Evolutionary conservation across 2,329 filamentous ascomycete species (phyloP).

Genomic region (Aphanoascus verrucosus): DNA sequence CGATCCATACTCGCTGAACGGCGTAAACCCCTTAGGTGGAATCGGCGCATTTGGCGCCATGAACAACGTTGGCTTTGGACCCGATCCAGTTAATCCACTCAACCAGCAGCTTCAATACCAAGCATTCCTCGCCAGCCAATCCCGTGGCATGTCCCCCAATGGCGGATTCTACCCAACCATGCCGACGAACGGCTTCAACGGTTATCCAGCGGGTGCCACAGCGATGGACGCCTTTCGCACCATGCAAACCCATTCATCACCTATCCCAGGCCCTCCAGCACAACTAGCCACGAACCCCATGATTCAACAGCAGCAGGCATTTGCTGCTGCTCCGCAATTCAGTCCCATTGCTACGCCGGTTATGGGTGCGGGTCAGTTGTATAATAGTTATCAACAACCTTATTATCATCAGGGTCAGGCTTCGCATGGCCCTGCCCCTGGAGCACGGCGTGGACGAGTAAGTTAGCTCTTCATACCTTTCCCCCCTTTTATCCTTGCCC

Average conservation of each 20-base stretch:
- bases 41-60: slow-evolving; percentile 9
- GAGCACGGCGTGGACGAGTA: slow-evolving; percentile 46
- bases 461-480: no score
- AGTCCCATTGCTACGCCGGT: slow-evolving; percentile 28
- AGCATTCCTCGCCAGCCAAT: slow-evolving; percentile 41
- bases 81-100: slow-evolving; percentile 32
- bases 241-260: slow-evolving; percentile 31
- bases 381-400: slow-evolving; percentile 43
- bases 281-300: slow-evolving; percentile 35
- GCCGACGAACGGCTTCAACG: slow-evolving; percentile 31
- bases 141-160: slow-evolving; percentile 31
- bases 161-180: slow-evolving; percentile 38
- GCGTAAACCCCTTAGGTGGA: slow-evolving; percentile 26
- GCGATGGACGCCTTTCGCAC: slow-evolving; percentile 33
- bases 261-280: slow-evolving; percentile 27
- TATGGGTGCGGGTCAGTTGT: slow-evolving; percentile 35
- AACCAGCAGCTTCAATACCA: slow-evolving; percentile 49
- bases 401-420: slow-evolving; percentile 38
- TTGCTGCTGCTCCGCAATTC: slow-evolving; percentile 33
- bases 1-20: slow-evolving; percentile 31
- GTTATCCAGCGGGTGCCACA: slow-evolving; percentile 32
- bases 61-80: slow-evolving; percentile 23
- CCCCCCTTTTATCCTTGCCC: background rate
- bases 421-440: slow-evolving; percentile 34
- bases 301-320: slow-evolving; percentile 40